Evolutionary conservation across 2,329 filamentous ascomycete species (phyloP).

Genomic region (Berkeleyomyces basicola): DNA sequence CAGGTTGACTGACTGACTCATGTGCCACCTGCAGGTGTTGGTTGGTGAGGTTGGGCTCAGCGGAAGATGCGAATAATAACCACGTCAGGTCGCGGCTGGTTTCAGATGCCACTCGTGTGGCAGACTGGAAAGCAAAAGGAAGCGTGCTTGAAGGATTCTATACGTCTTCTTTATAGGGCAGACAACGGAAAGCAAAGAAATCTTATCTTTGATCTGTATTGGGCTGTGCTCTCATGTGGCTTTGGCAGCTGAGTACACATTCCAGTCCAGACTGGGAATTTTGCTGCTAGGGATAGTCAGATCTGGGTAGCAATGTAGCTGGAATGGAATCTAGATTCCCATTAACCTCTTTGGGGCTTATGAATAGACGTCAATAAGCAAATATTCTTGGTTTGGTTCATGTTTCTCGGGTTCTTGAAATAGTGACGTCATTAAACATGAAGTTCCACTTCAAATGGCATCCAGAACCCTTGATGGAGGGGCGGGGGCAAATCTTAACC

Average conservation of each 20-base stretch:
- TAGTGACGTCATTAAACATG: background rate
- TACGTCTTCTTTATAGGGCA: background rate
- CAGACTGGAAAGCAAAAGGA: background rate
- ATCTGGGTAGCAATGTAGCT: background rate
- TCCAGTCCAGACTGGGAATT: background rate
- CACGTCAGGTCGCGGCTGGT: background rate
- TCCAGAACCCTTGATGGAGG: background rate
- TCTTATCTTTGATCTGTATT: background rate
- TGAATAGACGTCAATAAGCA: background rate
- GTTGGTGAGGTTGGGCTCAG: background rate
- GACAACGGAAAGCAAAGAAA: background rate
- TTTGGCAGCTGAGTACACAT: background rate
- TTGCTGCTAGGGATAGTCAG: background rate
- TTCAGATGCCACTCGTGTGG: background rate
- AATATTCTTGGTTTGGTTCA: background rate
- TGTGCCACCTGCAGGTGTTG: background rate
- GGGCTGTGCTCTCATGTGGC: background rate
- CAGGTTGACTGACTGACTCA: background rate
- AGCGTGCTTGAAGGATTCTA: background rate
- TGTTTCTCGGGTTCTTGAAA: background rate
- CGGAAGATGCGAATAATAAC: background rate
- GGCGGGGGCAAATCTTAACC: background rate
- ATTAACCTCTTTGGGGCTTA: background rate
- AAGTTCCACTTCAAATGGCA: background rate
- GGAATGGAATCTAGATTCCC: background rate